phyloP scores from a whole-genome alignment of 352 stramenopile genomes.

The Elongisporangium anandrum region DNA sequence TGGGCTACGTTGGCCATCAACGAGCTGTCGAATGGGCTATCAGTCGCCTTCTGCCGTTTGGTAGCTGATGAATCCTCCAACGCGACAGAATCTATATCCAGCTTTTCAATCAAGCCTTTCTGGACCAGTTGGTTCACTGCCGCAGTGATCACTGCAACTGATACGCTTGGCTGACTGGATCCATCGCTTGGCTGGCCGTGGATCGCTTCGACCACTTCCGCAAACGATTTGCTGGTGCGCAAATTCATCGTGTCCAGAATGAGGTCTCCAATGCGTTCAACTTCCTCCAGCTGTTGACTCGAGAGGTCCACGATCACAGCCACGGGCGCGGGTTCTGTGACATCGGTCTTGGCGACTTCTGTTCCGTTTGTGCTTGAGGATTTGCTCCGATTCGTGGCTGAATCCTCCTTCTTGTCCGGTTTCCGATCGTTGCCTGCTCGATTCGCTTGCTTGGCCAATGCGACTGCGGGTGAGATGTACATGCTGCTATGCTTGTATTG shows the following conservation, averaged over 20 bases:
- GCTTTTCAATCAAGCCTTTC: conserved; percentile 44
- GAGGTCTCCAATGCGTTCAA: conserved; percentile 43
- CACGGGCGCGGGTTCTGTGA: not conserved
- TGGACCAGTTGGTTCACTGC: conserved; percentile 52
- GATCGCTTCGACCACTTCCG: conserved; percentile 51
- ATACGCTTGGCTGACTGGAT: conserved; percentile 16
- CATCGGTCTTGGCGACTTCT: not conserved
- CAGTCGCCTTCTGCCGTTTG: conserved; percentile 20
- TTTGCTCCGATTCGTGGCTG: conserved; percentile 5
- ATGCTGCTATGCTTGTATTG: conserved; percentile 82
- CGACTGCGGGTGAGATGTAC: conserved; percentile 52
- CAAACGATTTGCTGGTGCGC: conserved; percentile 44
- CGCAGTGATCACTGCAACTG: conserved; percentile 48
- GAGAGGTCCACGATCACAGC: conserved; percentile 1
- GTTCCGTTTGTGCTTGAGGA: conserved; percentile 6
- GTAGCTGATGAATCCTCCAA: conserved; percentile 6
- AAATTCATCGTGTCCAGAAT: conserved; percentile 61
- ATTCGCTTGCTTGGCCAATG: conserved; percentile 11
- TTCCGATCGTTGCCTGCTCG: not conserved
- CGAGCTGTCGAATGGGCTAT: conserved; percentile 15
- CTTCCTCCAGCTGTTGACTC: conserved; percentile 4
- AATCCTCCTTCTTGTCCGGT: conserved; percentile 6
- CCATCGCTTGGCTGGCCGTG: conserved; percentile 8
- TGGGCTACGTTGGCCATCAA: conserved; percentile 15
- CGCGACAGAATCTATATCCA: conserved; percentile 9